Conservation (phyloP, 352 stramenopile species). For the Globisporangium middletonii region DNA sequence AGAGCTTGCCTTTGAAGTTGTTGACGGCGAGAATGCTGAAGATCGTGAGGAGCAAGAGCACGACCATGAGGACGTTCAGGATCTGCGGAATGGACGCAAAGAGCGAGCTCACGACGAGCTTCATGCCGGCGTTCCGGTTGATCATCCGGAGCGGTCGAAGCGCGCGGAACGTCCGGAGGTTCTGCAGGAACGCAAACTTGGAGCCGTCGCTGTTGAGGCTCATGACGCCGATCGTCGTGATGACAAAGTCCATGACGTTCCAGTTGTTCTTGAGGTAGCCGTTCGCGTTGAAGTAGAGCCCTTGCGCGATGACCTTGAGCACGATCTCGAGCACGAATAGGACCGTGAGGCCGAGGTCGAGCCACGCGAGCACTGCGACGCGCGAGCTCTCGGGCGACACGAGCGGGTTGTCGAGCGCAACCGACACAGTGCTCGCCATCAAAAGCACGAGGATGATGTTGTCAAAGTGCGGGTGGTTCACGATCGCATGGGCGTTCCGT, state of each 20-base stretch:
- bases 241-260: slow-evolving; percentile 90
- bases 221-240: slow-evolving; percentile 67
- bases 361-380: slow-evolving; percentile 37
- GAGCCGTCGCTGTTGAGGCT: slow-evolving; percentile 66
- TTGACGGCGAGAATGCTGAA: slow-evolving; percentile 91
- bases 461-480: slow-evolving; percentile 68
- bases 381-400: slow-evolving; percentile 31
- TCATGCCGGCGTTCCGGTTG: slow-evolving; percentile 62
- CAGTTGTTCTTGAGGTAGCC: slow-evolving; percentile 79
- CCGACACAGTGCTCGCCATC: slow-evolving; percentile 44
- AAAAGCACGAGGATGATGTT: slow-evolving; percentile 64
- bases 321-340: slow-evolving; percentile 85
- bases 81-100: slow-evolving; percentile 76
- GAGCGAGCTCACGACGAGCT: slow-evolving; percentile 84
- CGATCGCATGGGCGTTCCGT: slow-evolving; percentile 29
- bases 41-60: slow-evolving; percentile 83
- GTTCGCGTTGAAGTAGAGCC: slow-evolving; percentile 52
- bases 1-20: slow-evolving; percentile 89
- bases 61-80: slow-evolving; percentile 70
- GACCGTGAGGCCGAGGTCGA: slow-evolving; percentile 65
- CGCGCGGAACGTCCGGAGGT: slow-evolving; percentile 67
- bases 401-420: slow-evolving; percentile 79
- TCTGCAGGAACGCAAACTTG: slow-evolving; percentile 55
- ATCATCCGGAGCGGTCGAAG: slow-evolving; percentile 80
- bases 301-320: slow-evolving; percentile 83